These are phyloP conservation scores for Suhomyces bribrorum DNA, from an alignment of 1,139 yeast genomes.

Conservation along the genomic window DNA sequence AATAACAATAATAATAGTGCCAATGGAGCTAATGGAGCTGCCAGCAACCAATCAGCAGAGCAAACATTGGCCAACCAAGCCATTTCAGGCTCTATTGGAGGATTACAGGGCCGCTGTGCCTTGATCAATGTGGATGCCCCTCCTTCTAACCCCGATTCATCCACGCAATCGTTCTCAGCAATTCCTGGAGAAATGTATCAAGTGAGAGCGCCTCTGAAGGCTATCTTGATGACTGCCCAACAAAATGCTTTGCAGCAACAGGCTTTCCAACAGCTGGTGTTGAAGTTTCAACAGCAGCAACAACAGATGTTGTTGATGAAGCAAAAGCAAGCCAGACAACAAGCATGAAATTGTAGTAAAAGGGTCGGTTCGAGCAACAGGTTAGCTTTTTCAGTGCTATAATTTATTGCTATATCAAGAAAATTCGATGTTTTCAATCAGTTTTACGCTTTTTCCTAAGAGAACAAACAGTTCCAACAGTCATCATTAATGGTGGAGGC, in stretches of 20 bases:
- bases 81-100: slow-evolving; percentile 61
- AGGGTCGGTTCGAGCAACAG: too few species aligned
- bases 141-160: slow-evolving; percentile 28
- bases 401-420: too few species aligned
- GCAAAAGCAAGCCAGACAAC: slow-evolving; percentile 32
- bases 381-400: too few species aligned
- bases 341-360: too few species aligned
- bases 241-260: slow-evolving; percentile 49
- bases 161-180: slow-evolving; percentile 52
- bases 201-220: slow-evolving; percentile 66
- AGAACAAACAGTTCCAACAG: slow-evolving; percentile 21
- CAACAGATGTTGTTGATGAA: slow-evolving; percentile 31
- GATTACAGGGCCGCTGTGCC: slow-evolving; percentile 75
- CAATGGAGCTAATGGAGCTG: slow-evolving; percentile 19
- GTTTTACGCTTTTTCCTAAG: too few species aligned
- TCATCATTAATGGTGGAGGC: too few species aligned
- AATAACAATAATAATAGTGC: slow-evolving; percentile 23
- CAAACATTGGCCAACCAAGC: slow-evolving; percentile 53
- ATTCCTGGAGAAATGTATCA: slow-evolving; percentile 55
- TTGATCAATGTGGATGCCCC: slow-evolving; percentile 60
- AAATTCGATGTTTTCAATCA: too few species aligned
- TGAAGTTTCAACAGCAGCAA: slow-evolving; percentile 47
- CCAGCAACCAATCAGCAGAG: slow-evolving; percentile 23
- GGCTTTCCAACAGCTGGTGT: slow-evolving; percentile 51
- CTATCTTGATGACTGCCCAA: slow-evolving; percentile 46